A percentile compares a stretch with the other conserved stretches of the same genome.
phyloP scores from a whole-genome alignment of 1,284 basidiomycete species.

The Trichosporon sp. region DNA sequence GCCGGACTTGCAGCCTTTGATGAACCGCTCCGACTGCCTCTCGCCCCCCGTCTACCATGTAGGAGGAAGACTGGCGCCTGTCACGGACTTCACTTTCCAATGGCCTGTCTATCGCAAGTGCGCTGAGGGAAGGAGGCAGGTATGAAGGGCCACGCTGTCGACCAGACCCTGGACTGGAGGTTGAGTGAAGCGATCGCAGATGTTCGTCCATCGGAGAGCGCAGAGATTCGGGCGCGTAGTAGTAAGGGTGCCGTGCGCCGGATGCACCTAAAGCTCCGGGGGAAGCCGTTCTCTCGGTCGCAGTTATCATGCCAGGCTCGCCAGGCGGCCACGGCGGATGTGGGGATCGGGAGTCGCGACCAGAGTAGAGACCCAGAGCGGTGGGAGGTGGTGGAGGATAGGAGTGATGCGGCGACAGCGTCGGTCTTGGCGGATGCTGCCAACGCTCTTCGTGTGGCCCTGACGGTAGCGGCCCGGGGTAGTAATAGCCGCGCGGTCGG shows the following conservation, averaged over 20 bases:
- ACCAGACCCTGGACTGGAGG: background rate
- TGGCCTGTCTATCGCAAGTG: background rate
- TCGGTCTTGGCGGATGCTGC: background rate
- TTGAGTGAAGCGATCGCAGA: background rate
- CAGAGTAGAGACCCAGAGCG: background rate
- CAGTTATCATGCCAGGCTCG: background rate
- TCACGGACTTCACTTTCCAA: background rate
- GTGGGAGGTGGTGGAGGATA: background rate
- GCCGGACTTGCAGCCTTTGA: background rate
- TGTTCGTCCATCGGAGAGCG: background rate
- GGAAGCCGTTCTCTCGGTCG: background rate
- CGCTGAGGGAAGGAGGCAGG: background rate
- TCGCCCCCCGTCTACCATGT: background rate
- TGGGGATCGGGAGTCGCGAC: slow-evolving; percentile 9
- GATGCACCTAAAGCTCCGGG: background rate
- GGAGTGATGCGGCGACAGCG: background rate
- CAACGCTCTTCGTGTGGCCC: background rate
- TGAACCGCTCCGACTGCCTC: background rate
- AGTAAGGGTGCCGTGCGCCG: background rate
- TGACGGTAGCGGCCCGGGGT: background rate
- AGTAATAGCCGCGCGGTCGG: background rate
- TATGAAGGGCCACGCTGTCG: background rate
- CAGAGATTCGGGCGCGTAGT: background rate
- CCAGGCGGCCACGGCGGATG: background rate
- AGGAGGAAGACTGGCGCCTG: background rate